Evolutionary conservation across 768 basidiomycete species (phyloP).

Genomic region (Lentinus brumalis): DNA sequence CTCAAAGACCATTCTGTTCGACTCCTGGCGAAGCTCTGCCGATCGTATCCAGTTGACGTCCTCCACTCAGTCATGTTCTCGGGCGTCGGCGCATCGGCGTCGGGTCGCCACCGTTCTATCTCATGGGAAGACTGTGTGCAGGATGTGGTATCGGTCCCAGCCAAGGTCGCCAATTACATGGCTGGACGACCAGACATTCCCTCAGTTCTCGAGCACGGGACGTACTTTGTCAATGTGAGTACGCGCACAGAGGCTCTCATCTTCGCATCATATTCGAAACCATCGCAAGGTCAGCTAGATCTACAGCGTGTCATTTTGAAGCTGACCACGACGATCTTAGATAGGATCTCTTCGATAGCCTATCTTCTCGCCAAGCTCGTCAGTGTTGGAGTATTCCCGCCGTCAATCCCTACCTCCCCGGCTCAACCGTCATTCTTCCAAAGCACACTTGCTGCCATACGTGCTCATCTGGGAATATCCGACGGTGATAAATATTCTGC

Average conservation of each 20-base stretch:
- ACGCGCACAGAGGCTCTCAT: slow-evolving; percentile 56
- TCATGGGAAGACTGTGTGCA: slow-evolving; percentile 81
- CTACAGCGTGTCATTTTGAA: slow-evolving; percentile 6
- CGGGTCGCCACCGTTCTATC: slow-evolving; percentile 33
- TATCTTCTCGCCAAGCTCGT: slow-evolving; percentile 69
- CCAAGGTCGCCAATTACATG: slow-evolving; percentile 76
- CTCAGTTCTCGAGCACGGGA: slow-evolving; percentile 50
- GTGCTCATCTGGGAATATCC: slow-evolving; percentile 36
- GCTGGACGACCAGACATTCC: slow-evolving; percentile 47
- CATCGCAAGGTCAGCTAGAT: slow-evolving; percentile 42
- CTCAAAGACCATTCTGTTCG: slow-evolving; percentile 51
- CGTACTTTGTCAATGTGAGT: slow-evolving; percentile 57
- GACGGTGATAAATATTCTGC: slow-evolving; percentile 41
- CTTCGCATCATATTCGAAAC: slow-evolving; percentile 40
- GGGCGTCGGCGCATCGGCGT: slow-evolving; percentile 13
- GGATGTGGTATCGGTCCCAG: slow-evolving; percentile 64
- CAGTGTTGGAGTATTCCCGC: slow-evolving; percentile 66
- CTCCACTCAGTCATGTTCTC: slow-evolving; percentile 57
- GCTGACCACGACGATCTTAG: slow-evolving; percentile 28
- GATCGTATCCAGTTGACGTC: slow-evolving; percentile 69
- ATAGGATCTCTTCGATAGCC: slow-evolving; percentile 43
- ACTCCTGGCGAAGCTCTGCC: slow-evolving; percentile 55
- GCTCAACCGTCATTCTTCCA: slow-evolving; percentile 75
- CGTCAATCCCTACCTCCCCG: slow-evolving; percentile 47
- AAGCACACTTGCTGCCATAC: slow-evolving; percentile 50